Evolutionary conservation across 2,329 filamentous ascomycete genomes (phyloP).

Genomic region (Botrytis squamosa): DNA sequence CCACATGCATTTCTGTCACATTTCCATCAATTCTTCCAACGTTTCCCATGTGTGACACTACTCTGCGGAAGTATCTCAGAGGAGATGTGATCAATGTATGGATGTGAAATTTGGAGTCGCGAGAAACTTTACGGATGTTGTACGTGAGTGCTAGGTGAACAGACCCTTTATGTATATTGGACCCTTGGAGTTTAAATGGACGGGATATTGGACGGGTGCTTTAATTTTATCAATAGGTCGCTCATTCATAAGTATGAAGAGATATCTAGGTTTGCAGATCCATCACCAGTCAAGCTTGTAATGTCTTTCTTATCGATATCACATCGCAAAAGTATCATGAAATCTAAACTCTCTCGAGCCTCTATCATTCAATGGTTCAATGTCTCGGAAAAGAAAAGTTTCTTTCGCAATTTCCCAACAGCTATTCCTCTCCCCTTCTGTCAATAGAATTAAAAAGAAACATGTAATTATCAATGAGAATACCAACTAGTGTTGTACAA

Average conservation of each 20-base stretch:
- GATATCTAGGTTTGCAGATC: background rate
- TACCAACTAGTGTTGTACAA: background rate
- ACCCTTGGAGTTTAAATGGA: background rate
- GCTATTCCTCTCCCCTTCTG: background rate
- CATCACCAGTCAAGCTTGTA: background rate
- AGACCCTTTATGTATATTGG: background rate
- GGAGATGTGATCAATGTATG: background rate
- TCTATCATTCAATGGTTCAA: background rate
- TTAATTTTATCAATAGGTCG: background rate
- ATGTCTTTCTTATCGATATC: background rate
- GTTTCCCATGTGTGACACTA: background rate
- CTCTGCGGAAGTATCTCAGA: background rate
- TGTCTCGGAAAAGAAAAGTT: background rate
- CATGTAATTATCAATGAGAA: background rate
- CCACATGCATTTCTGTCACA: conserved; percentile 1
- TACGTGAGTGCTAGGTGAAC: background rate
- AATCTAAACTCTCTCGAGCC: background rate
- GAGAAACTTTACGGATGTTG: too few species aligned
- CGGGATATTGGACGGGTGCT: background rate
- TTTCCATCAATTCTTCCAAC: background rate
- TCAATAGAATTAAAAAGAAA: background rate
- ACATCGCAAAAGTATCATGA: background rate
- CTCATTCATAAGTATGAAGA: background rate
- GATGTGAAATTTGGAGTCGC: background rate
- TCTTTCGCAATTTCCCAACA: background rate